Evolutionary conservation across 176 grass and related monocot species (phyloP), one percentile per base, ranked within the genome.

Genomic region (Poa annua): DNA sequence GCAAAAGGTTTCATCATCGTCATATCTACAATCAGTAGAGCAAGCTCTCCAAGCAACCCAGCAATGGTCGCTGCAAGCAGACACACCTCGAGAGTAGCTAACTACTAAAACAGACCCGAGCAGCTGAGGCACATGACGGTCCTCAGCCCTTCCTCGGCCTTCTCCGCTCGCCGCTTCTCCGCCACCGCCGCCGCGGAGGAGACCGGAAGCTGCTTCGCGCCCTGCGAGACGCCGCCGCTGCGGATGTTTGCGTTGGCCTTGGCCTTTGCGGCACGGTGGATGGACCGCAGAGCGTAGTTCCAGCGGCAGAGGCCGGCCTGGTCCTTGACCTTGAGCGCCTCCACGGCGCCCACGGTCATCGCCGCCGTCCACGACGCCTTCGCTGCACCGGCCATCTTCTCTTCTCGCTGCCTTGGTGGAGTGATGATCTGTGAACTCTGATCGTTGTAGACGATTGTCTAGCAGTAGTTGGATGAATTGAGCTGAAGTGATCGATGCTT

Each of bases 301-400:
- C 91, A 93, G 14, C 91, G 59, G 42, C 88, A 90, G 7, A 88
- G 88, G 9, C 91, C 88, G 0, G 42, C 72, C 69, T 93, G 91
- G 39, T 91, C 86, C 55, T 92, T 92, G 38, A 92, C 86, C 55
- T 92, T 92, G 38, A 92, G 74, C 7, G 59, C 86, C 54, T 92
- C 90, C 83, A 92, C 90, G 0, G 90, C 83, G 22, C 79, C 75
- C 13, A 92, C 75, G 79, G 86, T 92, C 34, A 84, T 76, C 15
- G 80, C 69, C 21, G 75, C 86, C 1, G 54, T 41, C 75, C 73
- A 83, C 3, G 83, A 88, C 0, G 76, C 79, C 76, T 48, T 92
- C 9, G 82, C 64, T 22, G 78, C 25, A 3, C 14, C 33, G 0
- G 71, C 52, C 57, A 53, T 76, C 0, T 39, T 4, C 25, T 19